These are phyloP conservation scores for Selaginella tamariscina DNA, from an alignment of 75 land plant species.

Conservation along the genomic window DNA sequence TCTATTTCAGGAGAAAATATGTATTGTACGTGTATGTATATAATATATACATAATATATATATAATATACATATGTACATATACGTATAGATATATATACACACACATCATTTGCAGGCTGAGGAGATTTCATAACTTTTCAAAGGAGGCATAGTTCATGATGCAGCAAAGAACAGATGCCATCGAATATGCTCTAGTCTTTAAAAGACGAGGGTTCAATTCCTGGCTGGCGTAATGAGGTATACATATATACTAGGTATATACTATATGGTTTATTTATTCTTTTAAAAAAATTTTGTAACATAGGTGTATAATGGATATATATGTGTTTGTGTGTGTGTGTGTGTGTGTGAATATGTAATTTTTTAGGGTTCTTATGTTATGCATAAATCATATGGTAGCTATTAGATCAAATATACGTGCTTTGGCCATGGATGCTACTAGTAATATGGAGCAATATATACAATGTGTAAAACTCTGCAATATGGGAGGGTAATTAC, in stretches of 20 bases:
- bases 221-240: constrained; percentile 91
- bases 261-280: neutral
- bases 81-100: neutral
- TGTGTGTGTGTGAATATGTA: too few relatives aligned
- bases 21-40: constrained; percentile 15
- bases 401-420: too few relatives aligned
- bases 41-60: constrained; percentile 21
- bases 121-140: constrained; percentile 32
- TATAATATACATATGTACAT: constrained; percentile 7
- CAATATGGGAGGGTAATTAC: neutral
- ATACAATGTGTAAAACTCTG: neutral
- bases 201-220: constrained; percentile 49
- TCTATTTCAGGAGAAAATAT: constrained; percentile 15
- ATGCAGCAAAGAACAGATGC: constrained; percentile 55
- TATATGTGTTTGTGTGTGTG: too few relatives aligned
- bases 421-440: too few relatives aligned
- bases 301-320: too few relatives aligned
- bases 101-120: constrained; percentile 20
- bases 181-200: constrained; percentile 43
- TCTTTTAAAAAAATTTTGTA: too few relatives aligned
- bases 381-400: too few relatives aligned
- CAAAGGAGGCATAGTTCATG: constrained; percentile 28
- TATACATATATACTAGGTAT: too few relatives aligned
- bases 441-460: neutral
- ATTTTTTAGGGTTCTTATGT: too few relatives aligned